Evolutionary conservation across 2,329 filamentous ascomycete species (phyloP).

Genomic region (Xylaria hypoxylon): DNA sequence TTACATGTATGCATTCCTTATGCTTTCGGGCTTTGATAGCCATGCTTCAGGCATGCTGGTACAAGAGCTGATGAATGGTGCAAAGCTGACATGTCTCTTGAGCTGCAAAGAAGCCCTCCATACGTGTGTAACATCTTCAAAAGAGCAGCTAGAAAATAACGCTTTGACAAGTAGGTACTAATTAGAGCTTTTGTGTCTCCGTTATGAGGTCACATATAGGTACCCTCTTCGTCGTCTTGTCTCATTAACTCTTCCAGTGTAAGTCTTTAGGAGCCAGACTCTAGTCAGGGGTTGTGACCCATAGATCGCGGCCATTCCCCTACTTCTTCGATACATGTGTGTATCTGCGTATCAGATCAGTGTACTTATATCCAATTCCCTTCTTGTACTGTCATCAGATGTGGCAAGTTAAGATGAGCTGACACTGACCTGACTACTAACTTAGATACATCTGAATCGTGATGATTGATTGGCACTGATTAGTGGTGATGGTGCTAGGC

Average conservation of each 20-base stretch:
- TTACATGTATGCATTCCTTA: background rate
- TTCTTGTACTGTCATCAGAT: slow-evolving; percentile 13
- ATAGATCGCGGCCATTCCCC: slow-evolving; percentile 1
- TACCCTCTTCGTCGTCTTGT: background rate
- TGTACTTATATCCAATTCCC: background rate
- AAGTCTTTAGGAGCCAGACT: slow-evolving; percentile 2
- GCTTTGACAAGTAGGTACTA: background rate
- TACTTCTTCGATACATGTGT: background rate
- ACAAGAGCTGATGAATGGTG: background rate
- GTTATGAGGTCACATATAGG: slow-evolving; percentile 5
- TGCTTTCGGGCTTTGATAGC: background rate
- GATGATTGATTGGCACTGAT: slow-evolving; percentile 26
- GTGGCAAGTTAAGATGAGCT: slow-evolving; percentile 19
- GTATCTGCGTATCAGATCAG: slow-evolving; percentile 1
- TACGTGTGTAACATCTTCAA: background rate
- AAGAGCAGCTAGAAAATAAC: background rate
- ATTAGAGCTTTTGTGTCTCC: background rate
- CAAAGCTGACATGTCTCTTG: background rate
- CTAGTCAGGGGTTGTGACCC: slow-evolving; percentile 14
- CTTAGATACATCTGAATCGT: slow-evolving; percentile 18
- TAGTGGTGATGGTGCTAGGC: slow-evolving; percentile 29
- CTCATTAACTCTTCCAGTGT: slow-evolving; percentile 1
- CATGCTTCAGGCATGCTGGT: slow-evolving; percentile 3
- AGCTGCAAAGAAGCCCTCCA: background rate
- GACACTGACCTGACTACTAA: slow-evolving; percentile 13